phyloP scores from a whole-genome alignment of 768 basidiomycete species.

The Rhizopogon vinicolor region DNA sequence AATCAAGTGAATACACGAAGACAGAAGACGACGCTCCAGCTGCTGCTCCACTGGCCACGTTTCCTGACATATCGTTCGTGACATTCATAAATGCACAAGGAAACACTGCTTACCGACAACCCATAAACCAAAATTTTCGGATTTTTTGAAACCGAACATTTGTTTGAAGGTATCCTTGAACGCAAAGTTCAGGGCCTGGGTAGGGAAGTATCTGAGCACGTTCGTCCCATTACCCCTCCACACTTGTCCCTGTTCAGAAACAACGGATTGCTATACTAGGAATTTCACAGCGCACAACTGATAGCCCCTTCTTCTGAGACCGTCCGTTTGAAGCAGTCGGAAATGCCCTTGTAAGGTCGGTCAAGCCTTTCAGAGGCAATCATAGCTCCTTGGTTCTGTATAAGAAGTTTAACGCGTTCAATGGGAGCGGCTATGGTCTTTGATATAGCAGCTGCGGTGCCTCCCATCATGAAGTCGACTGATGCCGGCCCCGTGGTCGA shows the following conservation, averaged over 20 bases:
- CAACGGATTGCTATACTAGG: background rate
- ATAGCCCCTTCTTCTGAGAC: constrained; percentile 32
- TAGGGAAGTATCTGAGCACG: constrained; percentile 41
- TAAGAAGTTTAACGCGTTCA: constrained; percentile 35
- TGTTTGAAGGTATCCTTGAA: constrained; percentile 41
- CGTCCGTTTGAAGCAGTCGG: constrained; percentile 30
- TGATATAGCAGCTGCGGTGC: constrained; percentile 30
- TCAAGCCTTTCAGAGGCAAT: constrained; percentile 30
- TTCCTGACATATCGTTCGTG: constrained; percentile 20
- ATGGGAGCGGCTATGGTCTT: constrained; percentile 37
- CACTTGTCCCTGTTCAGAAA: constrained; percentile 19
- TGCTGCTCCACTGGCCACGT: constrained; percentile 37
- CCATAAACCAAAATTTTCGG: constrained; percentile 33
- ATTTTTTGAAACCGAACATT: constrained; percentile 31
- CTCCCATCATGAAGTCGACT: constrained; percentile 36
- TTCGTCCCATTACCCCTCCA: constrained; percentile 44
- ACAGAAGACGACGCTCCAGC: constrained; percentile 38
- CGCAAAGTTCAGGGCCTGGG: constrained; percentile 44
- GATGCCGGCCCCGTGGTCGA: background rate
- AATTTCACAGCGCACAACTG: constrained; percentile 25
- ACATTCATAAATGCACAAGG: background rate
- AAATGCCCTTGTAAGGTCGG: constrained; percentile 32
- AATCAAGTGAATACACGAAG: constrained; percentile 44
- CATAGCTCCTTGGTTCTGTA: constrained; percentile 37
- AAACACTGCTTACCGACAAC: constrained; percentile 21